Evolutionary conservation across 352 stramenopile genomes (phyloP), one percentile per base, ranked within the genome.

Genomic region (Phytophthora boehmeriae): DNA sequence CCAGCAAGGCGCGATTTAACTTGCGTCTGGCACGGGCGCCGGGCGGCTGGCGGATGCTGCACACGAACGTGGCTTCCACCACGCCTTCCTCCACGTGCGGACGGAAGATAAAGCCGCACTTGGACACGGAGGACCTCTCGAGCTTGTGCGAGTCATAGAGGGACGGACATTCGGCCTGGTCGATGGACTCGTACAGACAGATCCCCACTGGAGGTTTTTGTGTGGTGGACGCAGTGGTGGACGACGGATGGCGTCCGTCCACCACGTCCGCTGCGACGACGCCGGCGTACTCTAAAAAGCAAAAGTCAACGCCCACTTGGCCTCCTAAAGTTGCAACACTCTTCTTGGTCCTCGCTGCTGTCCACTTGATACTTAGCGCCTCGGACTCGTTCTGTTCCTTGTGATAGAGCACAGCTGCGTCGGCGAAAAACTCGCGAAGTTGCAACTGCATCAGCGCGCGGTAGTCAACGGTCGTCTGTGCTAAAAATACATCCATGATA

Each of bases 111-210:
- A 86, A 92, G 36, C 85, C 85, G 55, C 85, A 94, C 62, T 90
- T 90, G 55, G 85, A 91, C 55, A 94, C 75, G 25, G 80, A 83
- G 11, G 77, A 77, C 25, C 85, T 80, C 52, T 91, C 80, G 17
- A 94, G 69, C 9, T 66, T 73, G 63, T 94, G 83, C 54, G 80
- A 90, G n/a, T 91, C 79, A 35, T 72, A 80, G 9, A 94, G 71
- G 34, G 71, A 68, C 32, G 85, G 83, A 56, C 85, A 94, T 51
- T 94, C 85, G 25, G 72, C 56, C 63, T 94, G 85, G 36, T 94
- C 85, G 27, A 94, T 89, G 10, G 78, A 90, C 50, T 94, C 85
- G 59, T 89, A 92, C 25, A 94, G 68, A 60, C 85, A 94, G 1
- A 94, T 76, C 34, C 83, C 83, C 27, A 76, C 43, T 5, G 51